Evolutionary conservation across 192 early-diverging fungal species (phyloP).

Genomic region (Spinellus fusiger): DNA sequence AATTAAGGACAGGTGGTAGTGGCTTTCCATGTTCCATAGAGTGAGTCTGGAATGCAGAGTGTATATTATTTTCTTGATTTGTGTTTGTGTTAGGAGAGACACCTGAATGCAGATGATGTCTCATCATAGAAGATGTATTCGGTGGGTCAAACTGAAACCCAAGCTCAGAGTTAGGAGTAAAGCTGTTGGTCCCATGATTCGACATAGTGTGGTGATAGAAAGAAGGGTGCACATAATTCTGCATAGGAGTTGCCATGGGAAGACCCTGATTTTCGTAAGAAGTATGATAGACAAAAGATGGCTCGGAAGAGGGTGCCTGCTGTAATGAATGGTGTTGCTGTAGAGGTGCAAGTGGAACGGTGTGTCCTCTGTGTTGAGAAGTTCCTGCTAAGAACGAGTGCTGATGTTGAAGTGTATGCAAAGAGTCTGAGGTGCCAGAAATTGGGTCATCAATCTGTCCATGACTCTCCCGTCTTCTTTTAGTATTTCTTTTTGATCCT

Average conservation of each 20-base stretch:
- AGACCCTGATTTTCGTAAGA: background rate
- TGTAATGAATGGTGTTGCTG: background rate
- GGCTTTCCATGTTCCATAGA: background rate
- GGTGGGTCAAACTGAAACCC: background rate
- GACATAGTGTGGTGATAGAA: background rate
- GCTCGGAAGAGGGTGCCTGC: background rate
- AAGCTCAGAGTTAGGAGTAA: background rate
- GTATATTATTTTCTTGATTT: background rate
- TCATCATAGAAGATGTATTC: background rate
- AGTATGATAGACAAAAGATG: conserved; percentile 2
- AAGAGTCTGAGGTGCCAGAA: background rate
- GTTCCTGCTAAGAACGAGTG: background rate
- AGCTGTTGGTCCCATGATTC: background rate
- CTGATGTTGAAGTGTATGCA: background rate
- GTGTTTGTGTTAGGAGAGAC: background rate
- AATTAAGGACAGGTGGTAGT: background rate
- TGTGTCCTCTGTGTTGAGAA: background rate
- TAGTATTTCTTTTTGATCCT: background rate
- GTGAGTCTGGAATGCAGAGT: background rate
- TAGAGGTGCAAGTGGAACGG: background rate
- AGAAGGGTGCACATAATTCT: conserved; percentile 1
- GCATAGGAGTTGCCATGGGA: background rate
- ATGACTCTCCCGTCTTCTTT: conserved; percentile 1
- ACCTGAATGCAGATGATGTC: background rate
- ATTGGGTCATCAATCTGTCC: background rate